Evolutionary conservation across 805 yeast genomes (phyloP).

Genomic region (Kuraishia ogatae): DNA sequence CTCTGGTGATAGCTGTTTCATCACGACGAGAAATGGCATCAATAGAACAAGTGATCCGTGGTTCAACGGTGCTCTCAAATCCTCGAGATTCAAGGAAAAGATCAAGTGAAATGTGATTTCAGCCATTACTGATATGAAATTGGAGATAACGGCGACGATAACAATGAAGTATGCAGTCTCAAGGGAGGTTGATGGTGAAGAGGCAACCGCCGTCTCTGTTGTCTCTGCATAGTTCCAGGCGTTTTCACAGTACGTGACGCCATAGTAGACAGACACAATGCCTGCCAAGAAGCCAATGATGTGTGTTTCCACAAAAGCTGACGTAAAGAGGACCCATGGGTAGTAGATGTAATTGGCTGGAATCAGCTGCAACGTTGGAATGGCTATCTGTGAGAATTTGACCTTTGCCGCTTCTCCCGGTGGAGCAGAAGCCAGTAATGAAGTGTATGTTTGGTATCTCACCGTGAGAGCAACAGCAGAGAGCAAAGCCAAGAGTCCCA

Average conservation of each 20-base stretch:
- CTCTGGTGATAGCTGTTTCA: constrained; percentile 52
- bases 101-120: constrained; percentile 27
- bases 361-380: constrained; percentile 56
- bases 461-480: constrained; percentile 33
- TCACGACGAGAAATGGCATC: constrained; percentile 46
- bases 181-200: constrained; percentile 1
- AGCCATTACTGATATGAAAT: constrained; percentile 38
- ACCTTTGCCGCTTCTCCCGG: constrained; percentile 7
- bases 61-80: constrained; percentile 36
- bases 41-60: constrained; percentile 41
- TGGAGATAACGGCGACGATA: constrained; percentile 48
- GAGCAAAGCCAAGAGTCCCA: constrained; percentile 21
- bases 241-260: constrained; percentile 38
- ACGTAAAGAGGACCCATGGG: constrained; percentile 58
- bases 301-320: constrained; percentile 57
- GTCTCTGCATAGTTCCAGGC: constrained; percentile 30
- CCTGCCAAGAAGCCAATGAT: constrained; percentile 35
- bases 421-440: constrained; percentile 8
- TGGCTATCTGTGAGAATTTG: constrained; percentile 31
- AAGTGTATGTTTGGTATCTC: constrained; percentile 27
- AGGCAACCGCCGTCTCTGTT: constrained; percentile 5
- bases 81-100: constrained; percentile 23
- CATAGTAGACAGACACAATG: constrained; percentile 24
- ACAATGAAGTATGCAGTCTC: constrained; percentile 43
- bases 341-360: constrained; percentile 45